Base-by-base conservation (phyloP, 1,284 basidiomycete species). In the Blastosporella zonata region DNA sequence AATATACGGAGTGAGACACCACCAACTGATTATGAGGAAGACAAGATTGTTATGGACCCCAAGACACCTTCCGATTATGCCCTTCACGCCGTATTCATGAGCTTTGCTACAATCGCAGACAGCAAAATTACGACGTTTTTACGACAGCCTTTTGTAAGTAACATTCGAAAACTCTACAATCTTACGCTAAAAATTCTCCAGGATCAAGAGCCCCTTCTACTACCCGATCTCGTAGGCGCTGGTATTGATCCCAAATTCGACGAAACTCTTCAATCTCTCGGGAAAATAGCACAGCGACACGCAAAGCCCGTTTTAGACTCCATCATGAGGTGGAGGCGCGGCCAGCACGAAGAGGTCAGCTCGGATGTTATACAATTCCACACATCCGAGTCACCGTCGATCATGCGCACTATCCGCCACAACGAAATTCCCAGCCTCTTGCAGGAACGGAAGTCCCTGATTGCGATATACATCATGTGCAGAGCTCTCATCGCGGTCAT, bases 381-480 rank as follows among this genome's bases (percentile, higher is more conserved):
- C 54, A 65, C 72, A 50, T 62, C 69, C n/a, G 74, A 75, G 46
- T 73, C 75, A 2, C 67, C 74, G 6, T 63, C 63, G 12, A 15
- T 35, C 2, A 25, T 43, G 34, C 73, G 74, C 25, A 62, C 64
- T 20, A 59, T 70, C 28, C 71, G 74, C 20, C 55, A 69, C 43
- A 68, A 74, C 34, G 86, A 91, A 53, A 72, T 82, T 6, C 73
- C 81, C 1, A 72, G 71, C 9, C 68, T 85, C 15, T 68, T 92
- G 33, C 79, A 79, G 52, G 88, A 90, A 60, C 81, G 90, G n/a
- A 87, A 90, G 68, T 78, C 81, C 42, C 75, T 93, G 2, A 86
- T 90, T 2, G 84, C 89, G 1, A 87, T 89, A 31, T 95, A 93
- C 64, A 83, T 96, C 59, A 87, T 92, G 79, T 93, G 91, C 62